Percentiles rank a stretch among this genome's conserved stretches.
phyloP scores from a whole-genome alignment of 345 rosid species.

The Mangifera indica region DNA sequence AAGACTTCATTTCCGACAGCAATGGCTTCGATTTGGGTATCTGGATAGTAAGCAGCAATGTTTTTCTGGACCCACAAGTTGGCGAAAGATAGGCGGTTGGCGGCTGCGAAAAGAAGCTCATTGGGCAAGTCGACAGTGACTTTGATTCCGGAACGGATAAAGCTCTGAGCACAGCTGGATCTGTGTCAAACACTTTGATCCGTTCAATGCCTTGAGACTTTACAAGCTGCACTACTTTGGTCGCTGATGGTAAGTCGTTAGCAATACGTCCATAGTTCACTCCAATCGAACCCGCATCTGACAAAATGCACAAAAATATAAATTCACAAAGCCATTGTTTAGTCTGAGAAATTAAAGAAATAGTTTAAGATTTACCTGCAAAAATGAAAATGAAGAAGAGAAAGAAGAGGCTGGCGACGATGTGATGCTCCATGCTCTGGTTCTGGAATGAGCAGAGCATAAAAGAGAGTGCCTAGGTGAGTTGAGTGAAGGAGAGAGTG shows the following conservation, averaged over 20 bases:
- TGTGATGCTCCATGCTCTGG: slow-evolving; percentile 29
- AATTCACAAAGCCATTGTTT: background rate
- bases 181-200: slow-evolving; percentile 81
- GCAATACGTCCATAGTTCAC: slow-evolving; percentile 94
- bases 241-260: slow-evolving; percentile 71
- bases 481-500: background rate
- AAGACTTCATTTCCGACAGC: slow-evolving; percentile 96
- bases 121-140: slow-evolving; percentile 94
- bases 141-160: slow-evolving; percentile 70
- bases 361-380: slow-evolving; percentile 27
- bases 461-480: background rate
- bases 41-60: slow-evolving; percentile 63
- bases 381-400: slow-evolving; percentile 21
- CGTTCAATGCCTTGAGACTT: slow-evolving; percentile 65
- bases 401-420: background rate
- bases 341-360: background rate
- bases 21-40: slow-evolving; percentile 79
- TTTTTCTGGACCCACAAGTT: slow-evolving; percentile 68
- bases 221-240: slow-evolving; percentile 66
- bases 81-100: slow-evolving; percentile 56
- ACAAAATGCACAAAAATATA: background rate
- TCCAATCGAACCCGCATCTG: slow-evolving; percentile 78
- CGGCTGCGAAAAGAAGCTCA: slow-evolving; percentile 60
- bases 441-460: background rate
- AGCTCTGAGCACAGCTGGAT: slow-evolving; percentile 74